Evolutionary conservation across 2,329 filamentous ascomycete genomes (phyloP).

Genomic region (Paecilomyces variotii): DNA sequence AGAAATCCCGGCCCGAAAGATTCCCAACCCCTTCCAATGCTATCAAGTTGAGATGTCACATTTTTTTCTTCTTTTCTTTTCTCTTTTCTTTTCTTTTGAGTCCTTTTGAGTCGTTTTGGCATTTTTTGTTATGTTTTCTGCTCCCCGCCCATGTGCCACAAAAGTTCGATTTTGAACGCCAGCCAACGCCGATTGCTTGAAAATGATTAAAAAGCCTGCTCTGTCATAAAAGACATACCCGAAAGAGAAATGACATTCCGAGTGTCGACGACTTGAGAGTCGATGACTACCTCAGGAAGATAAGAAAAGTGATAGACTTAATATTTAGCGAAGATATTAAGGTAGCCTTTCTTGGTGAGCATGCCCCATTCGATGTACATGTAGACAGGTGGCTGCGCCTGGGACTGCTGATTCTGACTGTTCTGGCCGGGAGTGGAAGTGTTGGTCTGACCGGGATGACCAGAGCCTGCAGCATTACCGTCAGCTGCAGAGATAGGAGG

Average conservation of each 20-base stretch:
- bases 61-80: background rate
- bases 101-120: background rate
- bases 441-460: constrained; percentile 13
- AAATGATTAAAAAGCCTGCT: background rate
- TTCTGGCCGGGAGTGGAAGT: background rate
- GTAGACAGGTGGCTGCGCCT: background rate
- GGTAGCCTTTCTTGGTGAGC: constrained; percentile 33
- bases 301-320: background rate
- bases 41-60: background rate
- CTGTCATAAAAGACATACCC: background rate
- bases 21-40: background rate
- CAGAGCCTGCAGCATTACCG: constrained; percentile 16
- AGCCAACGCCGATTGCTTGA: background rate
- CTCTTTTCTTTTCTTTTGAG: no score
- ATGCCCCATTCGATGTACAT: constrained; percentile 33
- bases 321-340: constrained; percentile 26
- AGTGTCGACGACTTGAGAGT: background rate
- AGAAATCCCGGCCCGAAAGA: background rate
- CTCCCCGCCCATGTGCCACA: background rate
- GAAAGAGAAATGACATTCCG: background rate
- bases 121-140: background rate
- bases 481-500: constrained; percentile 18
- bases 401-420: constrained; percentile 19
- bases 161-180: background rate
- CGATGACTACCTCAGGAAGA: background rate